These are phyloP conservation scores for Trichoderma atroviride DNA, from an alignment of 2,329 filamentous ascomycete species.

Conservation along the genomic window DNA sequence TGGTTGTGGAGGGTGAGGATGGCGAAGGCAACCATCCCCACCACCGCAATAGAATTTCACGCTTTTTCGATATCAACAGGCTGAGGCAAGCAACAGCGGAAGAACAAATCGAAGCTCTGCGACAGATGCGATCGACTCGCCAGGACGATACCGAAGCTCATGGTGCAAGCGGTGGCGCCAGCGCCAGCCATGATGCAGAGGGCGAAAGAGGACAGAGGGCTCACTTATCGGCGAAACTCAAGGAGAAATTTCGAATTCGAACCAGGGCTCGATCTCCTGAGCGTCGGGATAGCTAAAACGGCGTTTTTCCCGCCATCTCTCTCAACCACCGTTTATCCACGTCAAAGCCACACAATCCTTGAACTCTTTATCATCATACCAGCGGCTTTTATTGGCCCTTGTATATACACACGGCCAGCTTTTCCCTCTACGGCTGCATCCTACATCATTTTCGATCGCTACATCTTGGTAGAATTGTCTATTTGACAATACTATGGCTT, in stretches of 20 bases:
- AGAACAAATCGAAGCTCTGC: constrained; percentile 63
- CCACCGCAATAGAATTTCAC: constrained; percentile 51
- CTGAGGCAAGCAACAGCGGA: constrained; percentile 62
- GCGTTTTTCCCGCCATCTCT: neutral
- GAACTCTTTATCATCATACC: neutral
- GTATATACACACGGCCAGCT: neutral
- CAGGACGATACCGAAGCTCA: constrained; percentile 31
- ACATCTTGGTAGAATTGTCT: constrained; percentile 5
- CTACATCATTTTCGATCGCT: neutral
- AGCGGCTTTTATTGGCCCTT: neutral
- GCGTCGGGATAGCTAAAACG: neutral
- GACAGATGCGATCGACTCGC: constrained; percentile 45
- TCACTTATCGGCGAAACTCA: constrained; percentile 52
- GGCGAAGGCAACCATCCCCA: constrained; percentile 35
- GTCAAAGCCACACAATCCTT: neutral
- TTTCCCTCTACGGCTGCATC: neutral
- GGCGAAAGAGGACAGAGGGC: constrained; percentile 47
- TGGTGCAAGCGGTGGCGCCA: constrained; percentile 33
- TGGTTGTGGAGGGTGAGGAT: constrained; percentile 46
- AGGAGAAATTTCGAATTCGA: constrained; percentile 57
- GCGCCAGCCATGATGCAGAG: constrained; percentile 28
- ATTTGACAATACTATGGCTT: neutral
- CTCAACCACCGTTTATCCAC: neutral
- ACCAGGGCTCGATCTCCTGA: constrained; percentile 47
- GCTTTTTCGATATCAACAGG: constrained; percentile 59